phyloP scores from a whole-genome alignment of 805 yeast genomes.

The Brettanomyces custersianus region DNA sequence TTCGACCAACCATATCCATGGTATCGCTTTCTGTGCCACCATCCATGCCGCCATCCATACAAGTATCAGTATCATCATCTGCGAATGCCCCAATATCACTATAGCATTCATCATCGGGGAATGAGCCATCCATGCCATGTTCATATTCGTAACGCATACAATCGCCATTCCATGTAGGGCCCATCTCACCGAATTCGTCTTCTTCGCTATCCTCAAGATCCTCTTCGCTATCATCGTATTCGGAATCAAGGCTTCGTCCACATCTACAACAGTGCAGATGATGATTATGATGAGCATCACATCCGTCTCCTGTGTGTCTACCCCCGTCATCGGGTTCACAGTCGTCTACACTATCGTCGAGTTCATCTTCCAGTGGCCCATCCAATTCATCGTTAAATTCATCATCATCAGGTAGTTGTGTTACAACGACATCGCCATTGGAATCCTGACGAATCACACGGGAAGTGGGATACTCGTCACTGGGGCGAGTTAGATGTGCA shows the following conservation, averaged over 20 bases:
- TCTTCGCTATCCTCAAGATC: conserved; percentile 7
- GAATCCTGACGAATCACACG: conserved; percentile 57
- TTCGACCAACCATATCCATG: too few relatives aligned
- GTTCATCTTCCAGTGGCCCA: conserved; percentile 8
- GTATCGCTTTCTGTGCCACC: too few relatives aligned
- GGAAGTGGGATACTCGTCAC: conserved; percentile 62
- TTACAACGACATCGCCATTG: conserved; percentile 73
- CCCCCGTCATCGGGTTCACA: conserved; percentile 7
- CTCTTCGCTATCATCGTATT: conserved; percentile 7
- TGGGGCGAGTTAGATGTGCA: conserved; percentile 45
- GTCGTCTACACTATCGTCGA: conserved; percentile 8
- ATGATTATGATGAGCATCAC: conserved; percentile 8
- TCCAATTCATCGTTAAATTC: conserved; percentile 5
- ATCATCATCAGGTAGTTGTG: conserved; percentile 28
- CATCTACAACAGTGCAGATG: conserved; percentile 6
- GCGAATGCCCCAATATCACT: too few relatives aligned
- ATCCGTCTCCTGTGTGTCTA: conserved; percentile 8
- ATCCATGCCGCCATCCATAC: too few relatives aligned
- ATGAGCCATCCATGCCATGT: too few relatives aligned
- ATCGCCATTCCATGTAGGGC: conserved; percentile 9
- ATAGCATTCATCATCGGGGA: too few relatives aligned
- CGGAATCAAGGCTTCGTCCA: conserved; percentile 2
- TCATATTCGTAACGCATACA: too few relatives aligned
- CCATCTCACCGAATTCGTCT: conserved; percentile 4
- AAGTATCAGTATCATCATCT: too few relatives aligned